Conservation (phyloP, 2,329 filamentous ascomycete genomes). For the Xylaria sp. region DNA sequence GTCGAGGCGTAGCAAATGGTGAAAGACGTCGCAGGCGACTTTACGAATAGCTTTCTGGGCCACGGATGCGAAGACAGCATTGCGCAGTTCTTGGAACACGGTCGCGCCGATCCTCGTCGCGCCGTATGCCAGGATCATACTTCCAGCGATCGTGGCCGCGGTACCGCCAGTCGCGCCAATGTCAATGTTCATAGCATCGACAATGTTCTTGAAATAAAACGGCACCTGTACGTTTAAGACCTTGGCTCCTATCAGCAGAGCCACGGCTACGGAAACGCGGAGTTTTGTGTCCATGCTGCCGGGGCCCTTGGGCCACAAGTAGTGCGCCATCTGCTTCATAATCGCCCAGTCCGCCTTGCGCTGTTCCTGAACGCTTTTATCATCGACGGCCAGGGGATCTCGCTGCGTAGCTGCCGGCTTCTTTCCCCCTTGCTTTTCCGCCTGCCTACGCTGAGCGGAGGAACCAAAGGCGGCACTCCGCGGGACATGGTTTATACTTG, state of each 20-base stretch:
- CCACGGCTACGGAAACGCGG: conserved; percentile 86
- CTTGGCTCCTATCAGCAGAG: conserved; percentile 88
- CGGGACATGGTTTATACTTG: conserved; percentile 25
- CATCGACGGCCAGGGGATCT: conserved; percentile 72
- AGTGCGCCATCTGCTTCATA: conserved; percentile 96
- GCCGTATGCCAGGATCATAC: conserved; percentile 94
- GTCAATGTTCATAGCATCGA: conserved; percentile 98
- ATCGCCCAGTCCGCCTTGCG: conserved; percentile 98
- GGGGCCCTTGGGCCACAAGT: conserved; percentile 90
- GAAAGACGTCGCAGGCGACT: conserved; percentile 92
- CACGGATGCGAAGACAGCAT: conserved; percentile 96
- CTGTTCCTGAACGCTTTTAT: conserved; percentile 84
- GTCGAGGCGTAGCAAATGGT: conserved; percentile 88
- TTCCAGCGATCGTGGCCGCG: conserved; percentile 86
- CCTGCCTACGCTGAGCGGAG: conserved; percentile 35
- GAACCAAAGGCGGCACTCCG: conserved; percentile 39
- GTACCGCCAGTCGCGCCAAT: conserved; percentile 88
- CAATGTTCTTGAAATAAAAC: conserved; percentile 98
- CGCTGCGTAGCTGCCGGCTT: conserved; percentile 41
- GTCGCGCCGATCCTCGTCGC: conserved; percentile 88
- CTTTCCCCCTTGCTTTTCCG: conserved; percentile 20
- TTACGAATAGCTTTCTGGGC: conserved; percentile 95
- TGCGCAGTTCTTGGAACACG: conserved; percentile 91
- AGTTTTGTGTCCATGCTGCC: conserved; percentile 82
- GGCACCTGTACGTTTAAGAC: conserved; percentile 97